Base-by-base conservation (phyloP, 192 early-diverging fungal genomes). In the Backusella parvicylindrica region DNA sequence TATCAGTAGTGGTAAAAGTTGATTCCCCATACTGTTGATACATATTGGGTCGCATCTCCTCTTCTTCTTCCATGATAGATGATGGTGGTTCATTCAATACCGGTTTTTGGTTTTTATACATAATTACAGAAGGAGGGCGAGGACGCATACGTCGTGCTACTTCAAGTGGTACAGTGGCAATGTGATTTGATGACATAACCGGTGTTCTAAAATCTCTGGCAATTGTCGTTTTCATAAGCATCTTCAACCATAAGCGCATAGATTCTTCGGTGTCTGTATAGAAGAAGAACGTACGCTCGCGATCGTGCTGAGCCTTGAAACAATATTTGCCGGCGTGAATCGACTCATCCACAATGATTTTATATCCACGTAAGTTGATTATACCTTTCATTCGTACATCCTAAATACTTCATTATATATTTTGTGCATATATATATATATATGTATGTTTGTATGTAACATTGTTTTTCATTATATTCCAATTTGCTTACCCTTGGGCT, bases 181-280 rank as follows among this genome's bases (percentile, higher is more conserved):
- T 82, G 65, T 89, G 87, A 50, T 84, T 86, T 13, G 89, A 91
- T 2, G 88, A 88, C 47, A 88, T 82, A 11, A 91, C 86, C 16
- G 88, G 89, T 1, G 87, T 83, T 37, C 49, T 76, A 18, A 83
- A 79, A 70, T 89, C 88, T 0, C 88, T 81, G 12, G 82, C 79
- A 72, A 91, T 91, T 0, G 89, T 91, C 2, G 88, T 87, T 73
- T 91, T 91, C 86, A 91, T 88, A 68, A 91, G 71, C 13, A 86
- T 83, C 64, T 87, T 88, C 31, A 89, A 80, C 89, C 89, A 91
- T 1, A 77, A 71, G 26, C 81, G 80, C 80, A 88, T 83, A 23
- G 83, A 81, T 28, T 74, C 81, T 23, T 85, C 75, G 43, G 83
- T 82, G 32, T 91, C 89, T 2, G 87, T 84, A 67, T 86, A 88